Percentiles rank a stretch among this genome's conserved stretches.
Evolutionary conservation across 257 asterid species (phyloP).

Genomic region (Solanum lycopersicoides): DNA sequence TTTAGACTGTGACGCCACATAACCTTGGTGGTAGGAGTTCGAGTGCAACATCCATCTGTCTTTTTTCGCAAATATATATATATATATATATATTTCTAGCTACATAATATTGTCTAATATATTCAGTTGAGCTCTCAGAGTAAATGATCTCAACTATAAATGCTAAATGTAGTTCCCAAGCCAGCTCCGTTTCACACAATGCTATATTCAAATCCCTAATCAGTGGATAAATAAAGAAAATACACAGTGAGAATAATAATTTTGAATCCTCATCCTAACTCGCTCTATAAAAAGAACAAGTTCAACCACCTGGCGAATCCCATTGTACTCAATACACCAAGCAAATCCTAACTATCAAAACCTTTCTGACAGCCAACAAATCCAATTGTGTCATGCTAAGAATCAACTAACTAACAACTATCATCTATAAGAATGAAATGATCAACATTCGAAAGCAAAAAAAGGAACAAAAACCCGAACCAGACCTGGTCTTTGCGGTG

Average conservation of each 20-base stretch:
- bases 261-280: neutral
- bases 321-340: neutral
- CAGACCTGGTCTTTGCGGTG: constrained; percentile 36
- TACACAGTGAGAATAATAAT: neutral
- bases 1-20: neutral
- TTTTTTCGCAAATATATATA: neutral
- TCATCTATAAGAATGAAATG: neutral
- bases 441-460: neutral
- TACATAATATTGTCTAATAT: neutral
- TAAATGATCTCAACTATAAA: neutral
- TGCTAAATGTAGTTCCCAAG: neutral
- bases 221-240: neutral
- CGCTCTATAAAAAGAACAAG: neutral
- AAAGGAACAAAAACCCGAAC: neutral
- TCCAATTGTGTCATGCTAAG: neutral
- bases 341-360: neutral
- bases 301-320: neutral
- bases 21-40: neutral
- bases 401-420: neutral
- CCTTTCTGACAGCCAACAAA: neutral
- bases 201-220: neutral
- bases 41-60: neutral
- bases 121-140: neutral
- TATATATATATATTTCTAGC: neutral
- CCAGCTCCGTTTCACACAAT: neutral